Conservation (phyloP, 352 stramenopile genomes). For the Globisporangium rhizosaccharum region DNA sequence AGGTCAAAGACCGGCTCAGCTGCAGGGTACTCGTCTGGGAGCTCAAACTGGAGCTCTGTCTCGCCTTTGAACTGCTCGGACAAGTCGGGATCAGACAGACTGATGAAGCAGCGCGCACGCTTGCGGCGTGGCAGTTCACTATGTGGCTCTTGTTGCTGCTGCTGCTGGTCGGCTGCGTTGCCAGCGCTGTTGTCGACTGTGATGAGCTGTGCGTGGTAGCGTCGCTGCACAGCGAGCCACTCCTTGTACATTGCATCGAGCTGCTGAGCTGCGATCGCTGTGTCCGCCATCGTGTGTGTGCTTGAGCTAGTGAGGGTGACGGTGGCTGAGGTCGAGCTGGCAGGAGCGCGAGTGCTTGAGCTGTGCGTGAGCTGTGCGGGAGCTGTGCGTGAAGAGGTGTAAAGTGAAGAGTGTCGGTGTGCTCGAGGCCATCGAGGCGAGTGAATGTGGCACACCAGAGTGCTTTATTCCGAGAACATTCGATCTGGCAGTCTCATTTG, state of each 20-base stretch:
- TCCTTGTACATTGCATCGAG: slow-evolving; percentile 40
- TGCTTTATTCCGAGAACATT: slow-evolving; percentile 8
- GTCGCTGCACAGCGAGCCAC: slow-evolving; percentile 57
- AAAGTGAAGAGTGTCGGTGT: neutral
- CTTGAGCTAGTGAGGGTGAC: neutral
- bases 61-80: slow-evolving; percentile 44
- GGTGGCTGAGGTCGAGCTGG: neutral
- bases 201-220: slow-evolving; percentile 45
- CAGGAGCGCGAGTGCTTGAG: neutral
- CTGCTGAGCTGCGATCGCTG: slow-evolving; percentile 11
- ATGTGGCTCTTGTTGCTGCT: neutral
- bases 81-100: slow-evolving; percentile 60
- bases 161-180: neutral
- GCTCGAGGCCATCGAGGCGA: neutral
- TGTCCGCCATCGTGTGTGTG: slow-evolving; percentile 2
- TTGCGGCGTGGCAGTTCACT: neutral
- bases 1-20: slow-evolving; percentile 48
- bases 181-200: slow-evolving; percentile 12
- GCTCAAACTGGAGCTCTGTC: slow-evolving; percentile 43
- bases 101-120: slow-evolving; percentile 41
- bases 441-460: too few relatives aligned
- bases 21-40: slow-evolving; percentile 50
- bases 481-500: neutral
- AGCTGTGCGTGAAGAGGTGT: neutral
- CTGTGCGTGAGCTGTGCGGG: too few relatives aligned